Evolutionary conservation across 192 early-diverging fungal species (phyloP), one percentile per base, ranked within the genome.

Genomic region (Backusella morwellensis): DNA sequence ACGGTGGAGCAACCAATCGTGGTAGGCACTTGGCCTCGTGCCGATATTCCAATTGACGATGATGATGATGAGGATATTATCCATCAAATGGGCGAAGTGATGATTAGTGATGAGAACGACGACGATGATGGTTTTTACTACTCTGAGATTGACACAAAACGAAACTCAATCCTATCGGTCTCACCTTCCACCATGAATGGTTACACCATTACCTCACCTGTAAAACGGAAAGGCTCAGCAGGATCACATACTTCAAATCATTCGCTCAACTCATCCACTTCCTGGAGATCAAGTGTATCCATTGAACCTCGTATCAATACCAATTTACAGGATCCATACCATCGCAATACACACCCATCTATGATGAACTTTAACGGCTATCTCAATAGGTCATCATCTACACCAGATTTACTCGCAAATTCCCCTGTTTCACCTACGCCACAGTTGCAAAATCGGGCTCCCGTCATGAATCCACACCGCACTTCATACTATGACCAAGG

Each of bases 21-120:
- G 0, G 63, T 82, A 11, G 80, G 77, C 3, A 82, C 80, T n/a
- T 82, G 77, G 76, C 80, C 80, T 5, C 76, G 69, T 15, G 76
- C 80, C 0, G 54, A 68, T 54, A 40, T 78, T 19, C 80, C 80
- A 5, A 82, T 82, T 72, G 80, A 82, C 26, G 73, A 78, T 42
- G 80, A 82, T 52, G 77, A 78, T 8, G 79, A 80, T 26, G 77
- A 78, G 12, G 69, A 71, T 21, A 67, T 78, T 12, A 40, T 54
- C 34, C 72, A 78, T 26, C 21, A 44, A 26, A 34, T 75, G 47
- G 78, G 73, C 1, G 73, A 59, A n/a, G 26, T 44, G 40, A 74
- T 74, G 68, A 35, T 79, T 29, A 71, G 78, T 19, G 78, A 79
- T 42, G 73, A 68, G 15, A 47, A 47, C 17, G 71, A 73, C 11